Conservation (phyloP, 2,329 filamentous ascomycete genomes). For the Blumeria hordei region DNA sequence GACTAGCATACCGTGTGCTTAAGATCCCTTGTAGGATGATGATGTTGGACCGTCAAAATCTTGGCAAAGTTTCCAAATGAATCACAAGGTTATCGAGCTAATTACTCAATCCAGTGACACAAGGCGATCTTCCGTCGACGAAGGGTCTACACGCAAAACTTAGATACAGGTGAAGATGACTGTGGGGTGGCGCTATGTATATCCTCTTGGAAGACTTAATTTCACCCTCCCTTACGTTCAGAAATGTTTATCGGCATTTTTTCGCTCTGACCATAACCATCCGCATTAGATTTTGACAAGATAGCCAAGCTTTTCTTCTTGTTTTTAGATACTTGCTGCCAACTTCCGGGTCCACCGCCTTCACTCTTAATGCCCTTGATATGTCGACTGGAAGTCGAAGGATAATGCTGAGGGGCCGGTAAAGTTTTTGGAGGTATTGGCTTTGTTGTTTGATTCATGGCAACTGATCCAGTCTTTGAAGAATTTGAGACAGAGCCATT, state of each 20-base stretch:
- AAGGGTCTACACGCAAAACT: too few species aligned
- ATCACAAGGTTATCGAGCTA: too few species aligned
- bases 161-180: too few species aligned
- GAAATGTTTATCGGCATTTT: constrained; percentile 31
- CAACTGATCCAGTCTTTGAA: constrained; percentile 6
- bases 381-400: constrained; percentile 16
- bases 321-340: constrained; percentile 33
- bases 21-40: too few species aligned
- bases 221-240: constrained; percentile 37
- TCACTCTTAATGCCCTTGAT: constrained; percentile 29
- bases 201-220: neutral
- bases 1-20: too few species aligned
- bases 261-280: constrained; percentile 23
- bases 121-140: too few species aligned
- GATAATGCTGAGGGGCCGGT: too few species aligned
- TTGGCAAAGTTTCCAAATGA: too few species aligned
- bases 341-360: constrained; percentile 21
- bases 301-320: constrained; percentile 22
- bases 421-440: constrained; percentile 14
- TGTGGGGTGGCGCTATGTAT: neutral
- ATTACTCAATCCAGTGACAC: too few species aligned
- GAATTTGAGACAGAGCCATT: constrained; percentile 3
- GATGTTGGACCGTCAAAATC: too few species aligned
- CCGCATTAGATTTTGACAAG: constrained; percentile 24
- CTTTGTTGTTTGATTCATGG: constrained; percentile 5